Conservation (phyloP, 306 rosid genomes). For the Vigna hirtella region DNA sequence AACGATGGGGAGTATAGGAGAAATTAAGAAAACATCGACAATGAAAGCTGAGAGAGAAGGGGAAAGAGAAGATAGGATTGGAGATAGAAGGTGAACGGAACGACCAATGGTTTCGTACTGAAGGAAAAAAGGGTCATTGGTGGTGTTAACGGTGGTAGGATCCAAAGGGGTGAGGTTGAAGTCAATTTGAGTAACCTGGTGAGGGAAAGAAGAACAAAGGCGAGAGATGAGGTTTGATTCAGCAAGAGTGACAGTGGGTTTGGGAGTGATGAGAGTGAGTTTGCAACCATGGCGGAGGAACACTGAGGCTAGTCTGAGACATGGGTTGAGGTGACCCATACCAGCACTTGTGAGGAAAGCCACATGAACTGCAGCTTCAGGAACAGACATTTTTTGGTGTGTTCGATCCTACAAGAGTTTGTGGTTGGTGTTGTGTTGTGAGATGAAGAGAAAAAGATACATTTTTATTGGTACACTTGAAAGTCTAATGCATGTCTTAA, state of each 20-base stretch:
- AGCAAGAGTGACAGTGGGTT: slow-evolving; percentile 53
- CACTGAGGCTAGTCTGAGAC: slow-evolving; percentile 40
- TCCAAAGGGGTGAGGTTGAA: slow-evolving; percentile 9
- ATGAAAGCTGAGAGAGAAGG: background rate
- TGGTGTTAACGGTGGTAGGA: slow-evolving; percentile 28
- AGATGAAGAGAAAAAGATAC: too few species aligned
- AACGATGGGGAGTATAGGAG: background rate
- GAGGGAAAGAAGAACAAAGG: slow-evolving; percentile 53
- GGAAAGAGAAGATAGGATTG: background rate
- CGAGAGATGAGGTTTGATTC: slow-evolving; percentile 52
- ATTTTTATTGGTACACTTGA: too few species aligned
- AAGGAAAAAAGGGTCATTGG: slow-evolving; percentile 57
- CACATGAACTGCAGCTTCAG: slow-evolving; percentile 35
- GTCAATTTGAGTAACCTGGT: slow-evolving; percentile 18
- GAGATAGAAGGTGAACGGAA: background rate
- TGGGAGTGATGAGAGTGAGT: slow-evolving; percentile 53
- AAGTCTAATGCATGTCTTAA: too few species aligned
- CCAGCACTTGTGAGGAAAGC: slow-evolving; percentile 59
- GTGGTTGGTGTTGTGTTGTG: background rate
- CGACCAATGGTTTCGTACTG: slow-evolving; percentile 6
- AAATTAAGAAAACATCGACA: background rate
- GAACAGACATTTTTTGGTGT: background rate
- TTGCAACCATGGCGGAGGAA: slow-evolving; percentile 44
- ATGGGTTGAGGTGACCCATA: slow-evolving; percentile 57
- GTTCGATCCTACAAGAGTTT: background rate